Evolutionary conservation across 2,329 filamentous ascomycete genomes (phyloP), one percentile per base, ranked within the genome.

Genomic region (Myriosclerotinia curreyana): DNA sequence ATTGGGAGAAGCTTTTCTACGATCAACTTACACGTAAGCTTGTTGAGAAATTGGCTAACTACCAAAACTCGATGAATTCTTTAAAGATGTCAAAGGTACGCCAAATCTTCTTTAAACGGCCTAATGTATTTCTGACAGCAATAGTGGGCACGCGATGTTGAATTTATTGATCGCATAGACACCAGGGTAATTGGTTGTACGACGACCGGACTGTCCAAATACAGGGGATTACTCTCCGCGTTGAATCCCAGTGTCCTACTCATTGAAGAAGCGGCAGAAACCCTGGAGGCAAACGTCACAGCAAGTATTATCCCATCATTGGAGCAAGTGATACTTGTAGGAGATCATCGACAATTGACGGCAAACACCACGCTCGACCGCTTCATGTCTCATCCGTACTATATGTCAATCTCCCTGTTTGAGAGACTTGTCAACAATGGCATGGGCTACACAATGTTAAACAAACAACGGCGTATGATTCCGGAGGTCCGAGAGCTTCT

Each of bases 181-280:
- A 72, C 72, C 25, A 76, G 75, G 50, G 58, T 76, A 1, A 70
- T 76, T 44, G 75, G 74, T 4, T 76, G 74, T 38, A 91, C 88
- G 0, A 89, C 86, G 0, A 90, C 88, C 0, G 88, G 88, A 6
- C 73, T 91, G 17, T 86, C 84, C 73, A 91, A 90, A 69, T 89
- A 90, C 68, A 82, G 88, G 17, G 81, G 80, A 5, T 76, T 90
- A 0, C 75, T 91, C 15, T 79, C 85, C 4, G 81, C 82, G 28
- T 70, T 90, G 3, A 79, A 81, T n/a, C 86, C 87, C 0, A 83
- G 79, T 55, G 77, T 86, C 3, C 79, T 89, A 0, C 73, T 91
- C 28, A 84, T 91, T 56, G 88, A 91, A 78, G 88, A 91, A 75
- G 88, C 88, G 5, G 88, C 86, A 0, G 87, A 90, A 71, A 75